Percentiles rank a stretch among this genome's conserved stretches.
Conservation (phyloP, 495 filamentous ascomycete species). For the Pyronema omphalodes region DNA sequence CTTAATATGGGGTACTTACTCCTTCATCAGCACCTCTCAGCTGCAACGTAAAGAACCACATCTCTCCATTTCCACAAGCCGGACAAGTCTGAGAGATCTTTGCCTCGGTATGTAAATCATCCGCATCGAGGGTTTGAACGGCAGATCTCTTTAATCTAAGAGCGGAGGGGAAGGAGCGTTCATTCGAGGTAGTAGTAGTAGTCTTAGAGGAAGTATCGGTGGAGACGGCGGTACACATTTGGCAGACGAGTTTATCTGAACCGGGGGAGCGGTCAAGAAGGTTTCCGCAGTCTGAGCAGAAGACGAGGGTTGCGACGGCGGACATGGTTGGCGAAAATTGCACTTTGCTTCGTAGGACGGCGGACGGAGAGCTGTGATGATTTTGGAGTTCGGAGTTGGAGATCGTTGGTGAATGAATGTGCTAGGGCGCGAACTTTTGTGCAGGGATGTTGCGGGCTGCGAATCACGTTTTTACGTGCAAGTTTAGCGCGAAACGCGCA, state of each 20-base stretch:
- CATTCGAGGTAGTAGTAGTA: constrained; percentile 65
- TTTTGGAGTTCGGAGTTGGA: not conserved
- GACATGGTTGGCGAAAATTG: constrained; percentile 42
- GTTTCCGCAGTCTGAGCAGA: constrained; percentile 88
- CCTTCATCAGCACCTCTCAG: constrained; percentile 89
- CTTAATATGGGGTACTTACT: not conserved
- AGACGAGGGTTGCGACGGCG: constrained; percentile 72
- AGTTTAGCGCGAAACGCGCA: too few species aligned
- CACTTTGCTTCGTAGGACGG: not conserved
- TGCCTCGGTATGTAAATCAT: constrained; percentile 61
- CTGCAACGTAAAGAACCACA: constrained; percentile 72
- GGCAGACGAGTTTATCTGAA: constrained; percentile 55
- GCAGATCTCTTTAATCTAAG: constrained; percentile 69
- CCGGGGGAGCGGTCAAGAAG: constrained; percentile 65
- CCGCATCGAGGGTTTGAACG: constrained; percentile 61
- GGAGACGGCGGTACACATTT: constrained; percentile 66
- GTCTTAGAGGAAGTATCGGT: constrained; percentile 48
- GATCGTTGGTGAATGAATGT: too few species aligned
- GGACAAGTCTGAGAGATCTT: constrained; percentile 51
- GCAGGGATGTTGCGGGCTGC: too few species aligned
- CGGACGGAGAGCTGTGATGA: not conserved
- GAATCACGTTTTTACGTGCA: too few species aligned
- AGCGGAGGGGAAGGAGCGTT: constrained; percentile 69
- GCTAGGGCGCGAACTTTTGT: too few species aligned
- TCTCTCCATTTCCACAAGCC: constrained; percentile 62